These are phyloP conservation scores for Oenanthe javanica DNA, from an alignment of 140 eudicot genomes.

Conservation along the genomic window DNA sequence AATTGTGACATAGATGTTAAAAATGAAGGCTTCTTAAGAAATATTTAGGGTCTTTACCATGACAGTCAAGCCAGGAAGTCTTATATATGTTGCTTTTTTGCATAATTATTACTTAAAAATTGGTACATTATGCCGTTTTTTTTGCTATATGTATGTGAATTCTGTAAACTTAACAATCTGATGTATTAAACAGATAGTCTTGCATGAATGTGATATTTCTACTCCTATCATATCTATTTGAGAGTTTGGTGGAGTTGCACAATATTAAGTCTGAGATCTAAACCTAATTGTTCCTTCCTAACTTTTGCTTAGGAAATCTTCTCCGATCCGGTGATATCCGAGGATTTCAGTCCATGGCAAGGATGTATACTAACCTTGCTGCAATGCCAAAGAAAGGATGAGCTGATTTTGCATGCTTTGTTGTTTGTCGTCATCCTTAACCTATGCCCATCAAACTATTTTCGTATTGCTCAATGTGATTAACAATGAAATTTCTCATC, in stretches of 20 bases:
- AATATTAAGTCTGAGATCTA: not conserved
- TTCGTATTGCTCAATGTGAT: not conserved
- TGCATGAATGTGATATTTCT: not conserved
- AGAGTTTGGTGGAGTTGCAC: not conserved
- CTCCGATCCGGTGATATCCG: conserved; percentile 81
- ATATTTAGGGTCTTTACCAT: not conserved
- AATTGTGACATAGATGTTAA: not conserved
- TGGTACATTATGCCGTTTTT: too few species aligned
- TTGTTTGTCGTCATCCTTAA: not conserved
- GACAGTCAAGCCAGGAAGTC: not conserved
- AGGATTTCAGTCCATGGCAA: conserved; percentile 96
- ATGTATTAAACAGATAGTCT: not conserved
- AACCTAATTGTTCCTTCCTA: not conserved
- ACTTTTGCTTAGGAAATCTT: conserved; percentile 52
- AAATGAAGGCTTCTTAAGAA: not conserved
- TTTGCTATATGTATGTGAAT: not conserved
- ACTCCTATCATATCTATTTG: not conserved
- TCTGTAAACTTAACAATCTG: not conserved
- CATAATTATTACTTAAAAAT: too few species aligned
- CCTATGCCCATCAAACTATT: not conserved
- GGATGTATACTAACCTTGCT: conserved; percentile 92
- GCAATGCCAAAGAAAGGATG: conserved; percentile 98
- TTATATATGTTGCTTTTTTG: not conserved
- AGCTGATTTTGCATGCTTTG: conserved; percentile 3
- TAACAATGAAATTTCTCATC: not conserved